Base-by-base conservation (phyloP, 1,139 yeast species). In the Chernovozyma aurita region DNA sequence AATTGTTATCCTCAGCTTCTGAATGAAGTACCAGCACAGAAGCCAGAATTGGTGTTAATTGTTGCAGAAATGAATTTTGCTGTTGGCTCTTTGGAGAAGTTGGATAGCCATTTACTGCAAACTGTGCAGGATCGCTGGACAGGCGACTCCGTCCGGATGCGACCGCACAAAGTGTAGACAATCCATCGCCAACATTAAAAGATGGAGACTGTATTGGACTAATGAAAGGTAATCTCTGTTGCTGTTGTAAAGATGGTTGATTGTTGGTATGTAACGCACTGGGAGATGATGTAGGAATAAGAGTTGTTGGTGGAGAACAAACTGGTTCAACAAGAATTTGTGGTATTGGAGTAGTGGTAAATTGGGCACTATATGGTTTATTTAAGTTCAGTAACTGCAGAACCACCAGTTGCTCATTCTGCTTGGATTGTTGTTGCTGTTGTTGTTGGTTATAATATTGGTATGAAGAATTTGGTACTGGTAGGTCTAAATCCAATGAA, bases 401-500 rank as follows among this genome's bases (percentile, higher is more conserved):
- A 7, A 5, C 13, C 27, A 12, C 5, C 13, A 5, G 27, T 12
- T 24, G 27, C 6, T 7, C 6, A 18, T 28, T 15, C 8, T 31
- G 33, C 12, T n/a, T 11, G 27, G 9, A 4, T 15, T 11, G 24
- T 16, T 4, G 26, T 11, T 14, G 13, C 25, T 18, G 32, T 11
- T 5, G 17, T 14, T 18, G 13, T 14, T 18, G 24, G 24, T 30
- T 15, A 14, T 30, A 34, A 33, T n/a, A 31, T 35, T n/a, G 44
- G 41, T 14, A 31, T 16, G 28, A 13, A 6, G 28, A 14, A 14
- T 28, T 25, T 11, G 36, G 38, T 7, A 36, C 32, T 8, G 60
- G 60, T 35, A 57, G 44, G 30, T 56, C 61, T 49, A 59, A 53
- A 42, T 47, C 53, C 38, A 59, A 53, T 24, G 59, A 49, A 34